Conservation (phyloP, 148 eudicot species). For the Arbutus unedo region DNA sequence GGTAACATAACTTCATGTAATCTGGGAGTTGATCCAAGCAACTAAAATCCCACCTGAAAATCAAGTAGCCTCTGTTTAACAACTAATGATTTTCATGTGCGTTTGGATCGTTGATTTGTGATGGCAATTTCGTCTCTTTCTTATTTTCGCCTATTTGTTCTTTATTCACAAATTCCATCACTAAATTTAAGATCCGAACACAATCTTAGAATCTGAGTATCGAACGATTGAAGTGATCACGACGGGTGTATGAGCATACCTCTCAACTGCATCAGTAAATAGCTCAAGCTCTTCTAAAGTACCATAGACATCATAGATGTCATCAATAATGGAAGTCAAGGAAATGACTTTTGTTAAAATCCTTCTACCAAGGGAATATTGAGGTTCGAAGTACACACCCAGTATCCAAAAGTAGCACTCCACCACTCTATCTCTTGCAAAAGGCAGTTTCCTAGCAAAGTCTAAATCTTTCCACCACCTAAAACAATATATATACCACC, state of each 20-base stretch:
- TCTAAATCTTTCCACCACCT: constrained; percentile 26
- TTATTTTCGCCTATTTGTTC: not conserved
- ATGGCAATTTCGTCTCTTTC: too few species aligned
- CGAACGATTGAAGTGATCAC: not conserved
- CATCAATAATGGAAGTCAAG: constrained; percentile 32
- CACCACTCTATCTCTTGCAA: too few species aligned
- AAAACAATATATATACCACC: too few species aligned
- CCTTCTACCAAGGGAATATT: constrained; percentile 25
- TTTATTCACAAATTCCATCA: not conserved
- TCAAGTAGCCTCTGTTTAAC: not conserved
- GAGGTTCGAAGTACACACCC: constrained; percentile 32
- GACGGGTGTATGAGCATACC: constrained; percentile 12
- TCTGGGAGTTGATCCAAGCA: constrained; percentile 35
- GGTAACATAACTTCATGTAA: constrained; percentile 32
- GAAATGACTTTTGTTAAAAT: constrained; percentile 14
- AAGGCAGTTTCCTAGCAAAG: not conserved
- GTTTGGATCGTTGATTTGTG: too few species aligned
- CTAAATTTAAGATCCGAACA: not conserved
- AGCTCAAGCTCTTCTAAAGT: constrained; percentile 27
- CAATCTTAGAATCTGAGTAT: too few species aligned
- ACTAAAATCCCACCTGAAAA: constrained; percentile 41
- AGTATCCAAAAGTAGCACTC: constrained; percentile 24
- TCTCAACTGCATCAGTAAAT: constrained; percentile 37
- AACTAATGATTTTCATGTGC: not conserved
- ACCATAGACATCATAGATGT: constrained; percentile 39